phyloP scores from a whole-genome alignment of 2,329 filamentous ascomycete species.

The Ascochyta pisi region DNA sequence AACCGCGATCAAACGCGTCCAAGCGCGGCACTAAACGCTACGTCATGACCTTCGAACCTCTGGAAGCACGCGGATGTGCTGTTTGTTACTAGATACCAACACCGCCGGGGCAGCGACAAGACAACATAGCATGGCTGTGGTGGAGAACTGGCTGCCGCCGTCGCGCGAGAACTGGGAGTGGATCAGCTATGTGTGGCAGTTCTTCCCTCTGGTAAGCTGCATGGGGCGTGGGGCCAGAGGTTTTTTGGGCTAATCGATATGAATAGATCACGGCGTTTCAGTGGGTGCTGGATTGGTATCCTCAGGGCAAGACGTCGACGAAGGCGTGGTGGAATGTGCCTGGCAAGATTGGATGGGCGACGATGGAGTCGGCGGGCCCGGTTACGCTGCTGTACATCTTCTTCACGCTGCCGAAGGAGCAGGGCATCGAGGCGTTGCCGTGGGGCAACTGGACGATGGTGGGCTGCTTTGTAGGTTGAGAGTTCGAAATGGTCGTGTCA shows the following conservation, averaged over 20 bases:
- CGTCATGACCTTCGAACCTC: constrained; percentile 4
- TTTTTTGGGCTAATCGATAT: background rate
- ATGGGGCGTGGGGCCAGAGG: background rate
- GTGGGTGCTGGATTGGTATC: constrained; percentile 79
- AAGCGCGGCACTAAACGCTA: background rate
- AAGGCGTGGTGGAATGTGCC: constrained; percentile 81
- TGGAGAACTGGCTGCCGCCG: constrained; percentile 56
- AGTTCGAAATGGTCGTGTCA: background rate
- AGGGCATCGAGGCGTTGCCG: constrained; percentile 66
- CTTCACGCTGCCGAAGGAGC: constrained; percentile 66
- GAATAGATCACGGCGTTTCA: constrained; percentile 72
- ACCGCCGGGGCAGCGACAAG: background rate
- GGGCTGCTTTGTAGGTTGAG: constrained; percentile 63
- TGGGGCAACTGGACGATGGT: constrained; percentile 81
- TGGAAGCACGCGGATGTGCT: background rate
- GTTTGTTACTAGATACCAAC: background rate
- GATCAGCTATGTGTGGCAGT: constrained; percentile 54
- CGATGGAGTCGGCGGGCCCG: constrained; percentile 85
- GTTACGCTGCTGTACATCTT: constrained; percentile 81
- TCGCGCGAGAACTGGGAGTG: constrained; percentile 60
- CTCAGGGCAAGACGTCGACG: constrained; percentile 89
- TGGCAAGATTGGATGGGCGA: constrained; percentile 83
- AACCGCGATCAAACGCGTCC: background rate
- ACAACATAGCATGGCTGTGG: constrained; percentile 47
- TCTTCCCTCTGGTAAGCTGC: constrained; percentile 57